Evolutionary conservation across 2,329 filamentous ascomycete genomes (phyloP).

Genomic region (Hymenoscyphus infarciens): DNA sequence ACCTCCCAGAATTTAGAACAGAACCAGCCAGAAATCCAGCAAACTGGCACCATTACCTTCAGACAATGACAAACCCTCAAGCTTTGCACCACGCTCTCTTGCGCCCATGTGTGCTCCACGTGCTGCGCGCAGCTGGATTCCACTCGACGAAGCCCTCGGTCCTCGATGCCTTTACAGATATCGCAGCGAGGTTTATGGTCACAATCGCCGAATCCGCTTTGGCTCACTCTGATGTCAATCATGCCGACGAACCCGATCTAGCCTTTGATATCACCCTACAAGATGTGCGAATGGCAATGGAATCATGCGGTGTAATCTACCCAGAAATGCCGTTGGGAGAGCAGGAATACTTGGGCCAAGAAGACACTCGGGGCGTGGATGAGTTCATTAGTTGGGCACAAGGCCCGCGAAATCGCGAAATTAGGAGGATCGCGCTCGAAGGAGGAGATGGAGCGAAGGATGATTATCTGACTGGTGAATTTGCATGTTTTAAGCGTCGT

Average conservation of each 20-base stretch:
- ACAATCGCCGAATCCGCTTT: constrained; percentile 71
- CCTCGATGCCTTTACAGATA: constrained; percentile 81
- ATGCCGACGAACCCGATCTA: constrained; percentile 59
- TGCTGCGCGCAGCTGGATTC: constrained; percentile 87
- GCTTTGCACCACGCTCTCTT: constrained; percentile 72
- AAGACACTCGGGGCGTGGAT: constrained; percentile 74
- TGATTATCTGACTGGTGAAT: constrained; percentile 64
- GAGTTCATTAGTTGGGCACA: constrained; percentile 77
- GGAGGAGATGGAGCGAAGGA: constrained; percentile 60
- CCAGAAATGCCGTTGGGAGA: constrained; percentile 66
- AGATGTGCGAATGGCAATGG: constrained; percentile 81
- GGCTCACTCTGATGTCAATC: constrained; percentile 56
- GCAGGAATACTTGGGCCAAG: constrained; percentile 60
- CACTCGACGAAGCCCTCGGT: constrained; percentile 77
- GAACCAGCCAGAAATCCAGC: not conserved
- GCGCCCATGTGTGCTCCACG: constrained; percentile 83
- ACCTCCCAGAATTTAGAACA: not conserved
- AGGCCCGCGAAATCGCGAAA: constrained; percentile 72
- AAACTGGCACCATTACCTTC: constrained; percentile 1
- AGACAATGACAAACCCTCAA: constrained; percentile 40
- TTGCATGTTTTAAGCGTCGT: not conserved
- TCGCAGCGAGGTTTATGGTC: constrained; percentile 76
- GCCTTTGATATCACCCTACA: constrained; percentile 61
- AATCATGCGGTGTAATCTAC: constrained; percentile 72
- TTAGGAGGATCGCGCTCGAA: constrained; percentile 75